phyloP scores from a whole-genome alignment of 139 green algal genomes.

The Pleodorina starrii region DNA sequence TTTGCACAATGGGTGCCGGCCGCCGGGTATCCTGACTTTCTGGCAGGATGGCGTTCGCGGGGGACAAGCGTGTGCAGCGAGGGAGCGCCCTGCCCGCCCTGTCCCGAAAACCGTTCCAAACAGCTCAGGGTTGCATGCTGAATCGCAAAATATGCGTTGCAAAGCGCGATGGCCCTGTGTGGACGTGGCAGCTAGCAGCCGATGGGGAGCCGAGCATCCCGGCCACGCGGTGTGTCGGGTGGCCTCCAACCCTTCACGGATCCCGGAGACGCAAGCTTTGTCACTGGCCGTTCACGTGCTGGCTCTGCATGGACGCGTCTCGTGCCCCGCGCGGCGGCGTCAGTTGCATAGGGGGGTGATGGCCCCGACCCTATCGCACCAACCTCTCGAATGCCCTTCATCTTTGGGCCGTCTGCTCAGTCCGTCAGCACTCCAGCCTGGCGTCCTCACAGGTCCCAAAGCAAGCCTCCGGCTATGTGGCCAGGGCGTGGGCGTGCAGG shows the following conservation, averaged over 20 bases:
- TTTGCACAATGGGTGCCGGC: neutral
- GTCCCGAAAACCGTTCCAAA: neutral
- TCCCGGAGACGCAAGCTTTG: too few relatives aligned
- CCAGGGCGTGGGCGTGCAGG: neutral
- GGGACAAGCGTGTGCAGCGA: neutral
- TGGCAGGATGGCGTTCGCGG: neutral
- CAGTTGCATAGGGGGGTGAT: neutral
- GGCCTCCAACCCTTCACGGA: neutral
- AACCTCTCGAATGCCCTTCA: constrained; percentile 46
- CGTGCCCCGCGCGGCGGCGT: neutral
- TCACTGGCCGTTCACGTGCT: too few relatives aligned
- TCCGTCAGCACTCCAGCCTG: constrained; percentile 11
- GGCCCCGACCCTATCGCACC: constrained; percentile 17
- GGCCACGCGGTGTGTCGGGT: neutral
- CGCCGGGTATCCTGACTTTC: neutral
- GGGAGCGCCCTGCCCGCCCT: neutral
- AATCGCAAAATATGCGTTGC: neutral
- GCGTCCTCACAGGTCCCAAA: neutral
- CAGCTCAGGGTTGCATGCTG: neutral
- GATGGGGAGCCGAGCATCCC: neutral
- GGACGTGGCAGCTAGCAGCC: neutral
- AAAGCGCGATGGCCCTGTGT: neutral
- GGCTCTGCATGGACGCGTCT: neutral
- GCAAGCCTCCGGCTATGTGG: neutral
- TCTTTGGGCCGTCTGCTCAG: neutral